Percentiles rank a stretch among this genome's conserved stretches.
Conservation (phyloP, 805 yeast genomes). For the Ogataea kodamae region DNA sequence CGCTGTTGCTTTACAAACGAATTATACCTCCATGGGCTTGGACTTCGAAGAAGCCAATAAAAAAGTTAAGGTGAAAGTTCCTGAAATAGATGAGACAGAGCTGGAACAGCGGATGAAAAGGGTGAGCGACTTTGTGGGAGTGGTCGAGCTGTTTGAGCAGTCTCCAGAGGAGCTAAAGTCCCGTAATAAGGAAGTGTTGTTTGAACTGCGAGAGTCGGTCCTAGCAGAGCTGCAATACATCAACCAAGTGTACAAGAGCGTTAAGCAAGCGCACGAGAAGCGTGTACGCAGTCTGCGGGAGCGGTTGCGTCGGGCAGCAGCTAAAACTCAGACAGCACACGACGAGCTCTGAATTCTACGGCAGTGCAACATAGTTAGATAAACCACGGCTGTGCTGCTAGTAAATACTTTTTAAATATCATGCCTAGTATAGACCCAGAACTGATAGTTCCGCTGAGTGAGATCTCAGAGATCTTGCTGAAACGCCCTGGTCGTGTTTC, state of each 20-base stretch:
- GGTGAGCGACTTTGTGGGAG: slow-evolving; percentile 28
- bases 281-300: slow-evolving; percentile 28
- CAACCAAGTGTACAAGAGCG: slow-evolving; percentile 11
- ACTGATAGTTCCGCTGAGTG: slow-evolving; percentile 31
- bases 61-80: slow-evolving; percentile 36
- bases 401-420: slow-evolving; percentile 1
- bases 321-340: slow-evolving; percentile 8
- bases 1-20: slow-evolving; percentile 38
- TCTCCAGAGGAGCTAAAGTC: slow-evolving; percentile 18
- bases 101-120: slow-evolving; percentile 27
- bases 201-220: slow-evolving; percentile 24
- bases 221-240: slow-evolving; percentile 19
- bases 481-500: slow-evolving; percentile 36
- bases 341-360: no score
- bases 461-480: slow-evolving; percentile 32
- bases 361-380: no score
- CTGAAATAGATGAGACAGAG: slow-evolving; percentile 27
- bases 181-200: slow-evolving; percentile 23
- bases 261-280: slow-evolving; percentile 28
- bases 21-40: slow-evolving; percentile 43
- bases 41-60: slow-evolving; percentile 52
- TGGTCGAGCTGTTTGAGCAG: slow-evolving; percentile 28
- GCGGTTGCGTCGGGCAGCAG: slow-evolving; percentile 13
- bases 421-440: slow-evolving; percentile 36
- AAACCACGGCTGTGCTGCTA: slow-evolving; percentile 9